These are phyloP conservation scores for Leptographium radiaticola DNA, from an alignment of 2,329 filamentous ascomycete genomes.

Conservation along the genomic window DNA sequence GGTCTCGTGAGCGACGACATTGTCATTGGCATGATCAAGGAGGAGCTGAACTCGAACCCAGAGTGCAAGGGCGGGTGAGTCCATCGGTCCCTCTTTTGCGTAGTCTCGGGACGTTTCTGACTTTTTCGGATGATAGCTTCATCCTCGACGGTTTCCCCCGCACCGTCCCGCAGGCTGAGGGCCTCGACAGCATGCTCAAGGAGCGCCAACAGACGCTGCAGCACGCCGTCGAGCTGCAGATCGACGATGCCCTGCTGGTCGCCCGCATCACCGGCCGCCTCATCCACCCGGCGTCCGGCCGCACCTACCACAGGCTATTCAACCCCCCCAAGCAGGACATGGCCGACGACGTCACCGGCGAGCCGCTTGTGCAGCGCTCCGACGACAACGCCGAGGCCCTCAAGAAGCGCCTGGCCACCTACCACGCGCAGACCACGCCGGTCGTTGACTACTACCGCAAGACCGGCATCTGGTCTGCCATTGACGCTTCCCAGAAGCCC, in stretches of 20 bases:
- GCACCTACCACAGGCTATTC: constrained; percentile 97
- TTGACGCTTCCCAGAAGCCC: constrained; percentile 93
- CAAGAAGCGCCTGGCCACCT: constrained; percentile 86
- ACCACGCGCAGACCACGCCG: constrained; percentile 85
- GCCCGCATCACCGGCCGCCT: constrained; percentile 93
- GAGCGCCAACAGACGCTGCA: constrained; percentile 72
- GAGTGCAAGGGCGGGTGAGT: constrained; percentile 91
- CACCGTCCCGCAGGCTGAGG: constrained; percentile 88
- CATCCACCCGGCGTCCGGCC: constrained; percentile 88
- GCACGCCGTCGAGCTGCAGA: constrained; percentile 92
- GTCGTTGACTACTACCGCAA: constrained; percentile 96
- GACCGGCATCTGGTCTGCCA: constrained; percentile 89
- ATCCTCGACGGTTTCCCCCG: constrained; percentile 98
- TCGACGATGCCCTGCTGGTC: constrained; percentile 87
- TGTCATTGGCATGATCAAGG: constrained; percentile 99
- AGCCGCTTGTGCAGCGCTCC: constrained; percentile 88
- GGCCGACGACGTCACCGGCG: constrained; percentile 94
- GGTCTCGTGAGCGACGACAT: constrained; percentile 97
- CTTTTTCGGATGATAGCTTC: constrained; percentile 48
- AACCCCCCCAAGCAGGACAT: constrained; percentile 90
- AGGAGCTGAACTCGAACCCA: constrained; percentile 81
- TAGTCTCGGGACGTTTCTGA: not conserved
- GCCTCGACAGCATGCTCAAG: constrained; percentile 82
- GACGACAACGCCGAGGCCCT: constrained; percentile 95
- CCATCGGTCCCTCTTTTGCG: constrained; percentile 9